Percentiles rank a stretch among this genome's conserved stretches.
Conservation (phyloP, 345 rosid genomes). For the Eucalyptus camaldulensis region DNA sequence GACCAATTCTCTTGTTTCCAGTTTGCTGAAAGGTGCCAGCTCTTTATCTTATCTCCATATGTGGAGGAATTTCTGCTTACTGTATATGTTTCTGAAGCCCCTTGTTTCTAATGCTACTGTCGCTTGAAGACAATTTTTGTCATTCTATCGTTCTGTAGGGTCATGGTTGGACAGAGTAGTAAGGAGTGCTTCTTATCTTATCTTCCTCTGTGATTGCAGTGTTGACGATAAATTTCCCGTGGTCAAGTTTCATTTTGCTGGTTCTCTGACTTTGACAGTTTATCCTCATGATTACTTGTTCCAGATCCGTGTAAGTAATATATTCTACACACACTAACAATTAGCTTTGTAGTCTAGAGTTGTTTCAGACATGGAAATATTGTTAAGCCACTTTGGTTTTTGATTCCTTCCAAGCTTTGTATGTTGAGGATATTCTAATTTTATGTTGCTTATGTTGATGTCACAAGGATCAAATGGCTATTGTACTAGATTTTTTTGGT, state of each 20-base stretch:
- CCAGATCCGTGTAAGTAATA: slow-evolving; percentile 10
- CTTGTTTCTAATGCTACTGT: neutral
- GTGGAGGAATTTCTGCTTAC: neutral
- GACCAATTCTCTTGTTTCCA: slow-evolving; percentile 12
- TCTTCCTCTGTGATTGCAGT: slow-evolving; percentile 4
- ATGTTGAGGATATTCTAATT: neutral
- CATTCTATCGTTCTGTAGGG: neutral
- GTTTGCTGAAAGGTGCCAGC: slow-evolving; percentile 9
- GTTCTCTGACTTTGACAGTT: slow-evolving; percentile 12
- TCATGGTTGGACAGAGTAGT: neutral
- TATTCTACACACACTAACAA: neutral
- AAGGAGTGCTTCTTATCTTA: neutral
- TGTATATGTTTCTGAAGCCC: neutral
- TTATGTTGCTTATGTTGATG: neutral
- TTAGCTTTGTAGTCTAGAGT: neutral
- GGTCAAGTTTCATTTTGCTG: slow-evolving; percentile 12
- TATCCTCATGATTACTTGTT: slow-evolving; percentile 23
- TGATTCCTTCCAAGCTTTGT: neutral
- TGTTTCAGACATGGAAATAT: neutral
- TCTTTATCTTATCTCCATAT: neutral
- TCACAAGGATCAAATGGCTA: neutral
- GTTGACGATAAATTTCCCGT: slow-evolving; percentile 18
- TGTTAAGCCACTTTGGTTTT: neutral
- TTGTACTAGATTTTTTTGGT: neutral
- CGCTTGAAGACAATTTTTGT: neutral